Conservation (phyloP, 2,329 filamentous ascomycete species). For the Seiridium cupressi region DNA sequence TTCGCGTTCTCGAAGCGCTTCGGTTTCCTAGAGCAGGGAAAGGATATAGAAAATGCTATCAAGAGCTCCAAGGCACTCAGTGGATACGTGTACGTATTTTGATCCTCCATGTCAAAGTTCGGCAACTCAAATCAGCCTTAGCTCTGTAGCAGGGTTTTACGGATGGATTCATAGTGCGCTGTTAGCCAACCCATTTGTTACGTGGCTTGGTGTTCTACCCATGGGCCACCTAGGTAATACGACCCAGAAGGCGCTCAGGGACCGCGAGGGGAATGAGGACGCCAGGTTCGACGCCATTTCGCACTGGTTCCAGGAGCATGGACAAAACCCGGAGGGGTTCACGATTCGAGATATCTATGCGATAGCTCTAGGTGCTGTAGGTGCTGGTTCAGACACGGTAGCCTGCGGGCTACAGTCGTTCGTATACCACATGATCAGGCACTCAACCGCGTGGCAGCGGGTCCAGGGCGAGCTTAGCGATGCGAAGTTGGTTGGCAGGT, state of each 20-base stretch:
- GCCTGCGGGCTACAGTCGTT: background rate
- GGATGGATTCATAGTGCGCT: constrained; percentile 12
- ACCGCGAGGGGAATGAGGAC: constrained; percentile 8
- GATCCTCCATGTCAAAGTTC: no score
- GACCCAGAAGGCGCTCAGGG: constrained; percentile 2
- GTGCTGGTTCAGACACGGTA: constrained; percentile 5
- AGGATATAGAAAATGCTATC: constrained; percentile 22
- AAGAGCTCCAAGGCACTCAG: constrained; percentile 6
- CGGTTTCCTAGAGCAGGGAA: constrained; percentile 22
- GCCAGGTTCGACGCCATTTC: constrained; percentile 11
- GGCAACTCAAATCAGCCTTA: no score
- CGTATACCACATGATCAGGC: background rate
- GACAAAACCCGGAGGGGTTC: background rate
- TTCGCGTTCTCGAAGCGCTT: constrained; percentile 23
- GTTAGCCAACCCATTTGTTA: constrained; percentile 13
- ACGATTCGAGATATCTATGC: background rate
- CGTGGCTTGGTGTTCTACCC: constrained; percentile 12
- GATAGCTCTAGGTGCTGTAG: background rate
- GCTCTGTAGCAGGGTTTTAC: constrained; percentile 8
- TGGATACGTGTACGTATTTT: background rate
- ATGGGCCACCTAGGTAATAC: constrained; percentile 10
- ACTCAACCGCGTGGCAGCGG: background rate
- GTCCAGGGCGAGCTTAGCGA: background rate
- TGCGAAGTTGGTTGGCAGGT: background rate
- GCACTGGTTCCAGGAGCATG: constrained; percentile 6